Conservation (phyloP, 2,329 filamentous ascomycete genomes). For the Fusarium veterinarium region DNA sequence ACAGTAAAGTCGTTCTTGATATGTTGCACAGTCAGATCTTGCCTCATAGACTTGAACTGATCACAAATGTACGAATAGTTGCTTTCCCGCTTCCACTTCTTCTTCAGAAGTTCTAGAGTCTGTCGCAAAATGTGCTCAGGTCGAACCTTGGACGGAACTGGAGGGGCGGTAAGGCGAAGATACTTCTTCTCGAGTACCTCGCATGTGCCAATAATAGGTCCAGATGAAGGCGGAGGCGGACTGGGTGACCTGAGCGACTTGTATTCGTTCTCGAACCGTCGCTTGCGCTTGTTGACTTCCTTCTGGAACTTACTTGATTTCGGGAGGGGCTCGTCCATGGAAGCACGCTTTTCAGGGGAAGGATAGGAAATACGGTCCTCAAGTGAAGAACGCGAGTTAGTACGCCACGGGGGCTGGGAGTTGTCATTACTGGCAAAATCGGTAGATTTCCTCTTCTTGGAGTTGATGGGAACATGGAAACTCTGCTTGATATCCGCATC, state of each 20-base stretch:
- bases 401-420: slow-evolving; percentile 77
- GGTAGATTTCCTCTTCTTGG: slow-evolving; percentile 86
- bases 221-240: slow-evolving; percentile 66
- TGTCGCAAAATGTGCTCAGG: slow-evolving; percentile 83
- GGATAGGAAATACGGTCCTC: slow-evolving; percentile 81
- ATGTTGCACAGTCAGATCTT: slow-evolving; percentile 97
- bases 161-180: slow-evolving; percentile 90
- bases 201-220: slow-evolving; percentile 87
- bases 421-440: slow-evolving; percentile 68
- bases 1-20: slow-evolving; percentile 98
- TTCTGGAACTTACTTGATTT: slow-evolving; percentile 89
- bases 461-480: slow-evolving; percentile 50
- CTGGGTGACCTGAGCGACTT: slow-evolving; percentile 67
- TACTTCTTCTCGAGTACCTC: slow-evolving; percentile 91
- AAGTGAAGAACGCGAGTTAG: slow-evolving; percentile 68
- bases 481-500: slow-evolving; percentile 58
- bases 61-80: slow-evolving; percentile 99
- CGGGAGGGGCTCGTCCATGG: slow-evolving; percentile 59
- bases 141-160: slow-evolving; percentile 88
- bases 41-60: slow-evolving; percentile 97
- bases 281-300: slow-evolving; percentile 90
- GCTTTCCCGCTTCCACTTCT: slow-evolving; percentile 92
- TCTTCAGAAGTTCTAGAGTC: slow-evolving; percentile 88
- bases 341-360: slow-evolving; percentile 55
- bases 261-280: slow-evolving; percentile 81